Evolutionary conservation across 495 filamentous ascomycete species (phyloP).

Genomic region (Cudoniella acicularis): DNA sequence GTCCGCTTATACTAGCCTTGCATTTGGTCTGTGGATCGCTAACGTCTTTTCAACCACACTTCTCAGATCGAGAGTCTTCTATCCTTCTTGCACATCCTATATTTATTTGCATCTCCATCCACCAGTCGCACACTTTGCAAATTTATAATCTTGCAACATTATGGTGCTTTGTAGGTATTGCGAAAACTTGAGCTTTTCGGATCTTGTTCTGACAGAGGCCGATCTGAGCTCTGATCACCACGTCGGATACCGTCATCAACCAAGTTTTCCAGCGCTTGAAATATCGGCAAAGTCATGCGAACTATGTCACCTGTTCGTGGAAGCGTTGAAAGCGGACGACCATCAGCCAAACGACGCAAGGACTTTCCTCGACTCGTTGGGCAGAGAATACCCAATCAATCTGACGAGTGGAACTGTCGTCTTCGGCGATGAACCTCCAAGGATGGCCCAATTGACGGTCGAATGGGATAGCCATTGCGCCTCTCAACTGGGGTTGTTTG

Average conservation of each 20-base stretch:
- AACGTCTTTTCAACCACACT: too few relatives aligned
- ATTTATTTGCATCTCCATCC: too few relatives aligned
- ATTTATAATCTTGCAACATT: too few relatives aligned
- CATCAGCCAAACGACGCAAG: neutral
- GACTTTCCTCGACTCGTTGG: neutral
- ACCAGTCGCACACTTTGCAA: too few relatives aligned
- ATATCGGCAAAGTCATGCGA: neutral
- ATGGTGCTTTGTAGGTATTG: neutral
- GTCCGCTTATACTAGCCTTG: too few relatives aligned
- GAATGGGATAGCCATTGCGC: neutral
- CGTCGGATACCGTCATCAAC: neutral
- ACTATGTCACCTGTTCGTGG: neutral
- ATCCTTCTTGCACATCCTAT: too few relatives aligned
- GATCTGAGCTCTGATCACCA: neutral
- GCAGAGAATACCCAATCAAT: neutral
- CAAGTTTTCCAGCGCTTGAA: neutral
- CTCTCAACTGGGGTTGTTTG: neutral
- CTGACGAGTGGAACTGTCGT: neutral
- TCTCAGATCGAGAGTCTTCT: too few relatives aligned
- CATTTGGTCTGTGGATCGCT: too few relatives aligned
- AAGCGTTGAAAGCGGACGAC: neutral
- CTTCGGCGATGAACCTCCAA: neutral
- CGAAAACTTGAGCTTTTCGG: neutral
- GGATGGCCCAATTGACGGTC: neutral
- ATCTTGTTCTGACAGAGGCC: neutral